Evolutionary conservation across 352 stramenopile genomes (phyloP), one percentile per base, ranked within the genome.

Genomic region (Phytophthora hibernalis): DNA sequence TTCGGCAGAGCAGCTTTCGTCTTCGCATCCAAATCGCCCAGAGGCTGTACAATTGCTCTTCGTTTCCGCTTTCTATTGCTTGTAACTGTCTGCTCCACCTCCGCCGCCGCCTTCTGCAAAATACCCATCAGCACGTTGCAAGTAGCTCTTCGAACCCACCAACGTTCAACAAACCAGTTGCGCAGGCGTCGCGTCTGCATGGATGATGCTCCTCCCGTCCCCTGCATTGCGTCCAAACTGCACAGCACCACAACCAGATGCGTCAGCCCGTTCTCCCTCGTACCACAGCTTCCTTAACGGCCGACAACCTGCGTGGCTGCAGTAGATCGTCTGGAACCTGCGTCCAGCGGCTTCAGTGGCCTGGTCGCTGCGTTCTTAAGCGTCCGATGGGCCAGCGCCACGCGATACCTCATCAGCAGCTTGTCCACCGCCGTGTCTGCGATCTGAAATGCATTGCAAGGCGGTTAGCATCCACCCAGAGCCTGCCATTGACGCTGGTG

Each of bases 41-140:
- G 67, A 48, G 83, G 66, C 40, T 84, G 80, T 2, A 80, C 53
- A 7, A 86, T 74, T 20, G 74, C 65, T 31, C 65, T 80, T 44
- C 85, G 80, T 65, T 91, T 92, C 35, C 85, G 83, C 62, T 92
- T 93, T 15, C 83, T 72, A 58, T 73, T 79, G 20, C 31, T 26
- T 13, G 53, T 55, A 22, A 21, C 21, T 18, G 49, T 12, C 4
- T 68, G 44, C 1, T 70, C 45, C 33, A 68, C 21, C 13, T 75
- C 67, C 20, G 43, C 38, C 8, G 54, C 49, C 8, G 48, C 50
- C 13, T 73, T 76, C 66, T 82, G 1, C 20, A 53, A 48, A 6
- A 16, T 15, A 45, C 45, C 40, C 20, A 35, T 50, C 3, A 55
- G 9, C 4, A 35, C 31, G 2, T 31, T 40, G 24, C 24, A 62